Percentiles rank a stretch among this genome's conserved stretches.
Evolutionary conservation across 1,284 basidiomycete species (phyloP).

Genomic region (Ganoderma multipileum): DNA sequence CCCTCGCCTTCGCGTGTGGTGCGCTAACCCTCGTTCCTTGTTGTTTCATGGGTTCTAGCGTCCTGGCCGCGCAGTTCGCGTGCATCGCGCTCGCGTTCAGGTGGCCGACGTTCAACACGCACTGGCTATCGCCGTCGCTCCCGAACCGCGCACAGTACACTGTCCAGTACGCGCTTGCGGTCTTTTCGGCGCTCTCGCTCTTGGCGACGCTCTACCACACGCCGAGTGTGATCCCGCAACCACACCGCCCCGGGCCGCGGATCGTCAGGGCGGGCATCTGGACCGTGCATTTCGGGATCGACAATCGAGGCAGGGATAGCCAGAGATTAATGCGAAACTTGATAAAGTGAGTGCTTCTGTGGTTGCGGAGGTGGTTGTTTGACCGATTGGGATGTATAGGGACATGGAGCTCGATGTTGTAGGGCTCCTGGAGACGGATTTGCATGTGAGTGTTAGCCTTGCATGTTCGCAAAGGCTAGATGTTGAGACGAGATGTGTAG

Average conservation of each 20-base stretch:
- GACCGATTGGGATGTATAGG: constrained; percentile 40
- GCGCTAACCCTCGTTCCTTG: not conserved
- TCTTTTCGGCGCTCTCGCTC: constrained; percentile 57
- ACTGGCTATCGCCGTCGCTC: constrained; percentile 45
- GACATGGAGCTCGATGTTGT: constrained; percentile 87
- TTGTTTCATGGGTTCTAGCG: constrained; percentile 43
- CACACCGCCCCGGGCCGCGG: constrained; percentile 72
- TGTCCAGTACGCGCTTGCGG: constrained; percentile 43
- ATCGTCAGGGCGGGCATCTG: constrained; percentile 91
- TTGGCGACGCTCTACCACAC: constrained; percentile 58
- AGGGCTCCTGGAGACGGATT: constrained; percentile 87
- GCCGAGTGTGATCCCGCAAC: constrained; percentile 55
- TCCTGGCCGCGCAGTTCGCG: constrained; percentile 57
- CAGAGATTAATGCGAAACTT: constrained; percentile 81
- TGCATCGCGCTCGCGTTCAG: constrained; percentile 56
- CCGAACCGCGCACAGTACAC: constrained; percentile 48
- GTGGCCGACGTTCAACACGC: constrained; percentile 38
- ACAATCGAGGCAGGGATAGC: constrained; percentile 84
- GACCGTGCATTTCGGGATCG: constrained; percentile 92
- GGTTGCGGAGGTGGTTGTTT: not conserved
- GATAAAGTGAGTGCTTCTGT: constrained; percentile 55
- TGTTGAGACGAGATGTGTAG: constrained; percentile 44
- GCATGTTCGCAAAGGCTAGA: not conserved
- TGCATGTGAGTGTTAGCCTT: constrained; percentile 65
- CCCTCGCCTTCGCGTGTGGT: not conserved